Conservation (phyloP, 495 filamentous ascomycete species). For the Hypoxylon crocopeplum region DNA sequence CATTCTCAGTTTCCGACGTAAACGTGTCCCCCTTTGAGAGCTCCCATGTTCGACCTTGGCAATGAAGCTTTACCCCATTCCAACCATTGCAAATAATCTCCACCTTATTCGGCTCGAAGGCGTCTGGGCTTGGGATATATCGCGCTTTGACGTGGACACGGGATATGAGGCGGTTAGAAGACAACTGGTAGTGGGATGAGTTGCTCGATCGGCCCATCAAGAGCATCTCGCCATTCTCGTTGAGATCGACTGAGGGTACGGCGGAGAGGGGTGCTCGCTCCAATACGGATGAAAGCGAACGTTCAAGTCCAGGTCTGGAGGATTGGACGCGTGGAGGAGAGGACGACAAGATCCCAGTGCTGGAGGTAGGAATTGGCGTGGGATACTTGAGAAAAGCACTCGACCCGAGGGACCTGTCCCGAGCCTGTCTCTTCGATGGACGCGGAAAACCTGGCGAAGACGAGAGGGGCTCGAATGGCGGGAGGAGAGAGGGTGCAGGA, state of each 20-base stretch:
- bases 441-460: constrained; percentile 85
- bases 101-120: constrained; percentile 71
- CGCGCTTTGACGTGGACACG: constrained; percentile 88
- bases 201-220: constrained; percentile 92
- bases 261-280: constrained; percentile 86
- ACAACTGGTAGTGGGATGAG: constrained; percentile 89
- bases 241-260: constrained; percentile 80
- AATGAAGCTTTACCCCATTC: constrained; percentile 95
- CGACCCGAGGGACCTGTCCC: constrained; percentile 53
- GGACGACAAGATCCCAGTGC: constrained; percentile 87
- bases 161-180: constrained; percentile 88
- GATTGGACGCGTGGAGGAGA: constrained; percentile 71
- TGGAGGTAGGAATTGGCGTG: constrained; percentile 91
- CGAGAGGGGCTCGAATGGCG: constrained; percentile 90
- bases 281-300: constrained; percentile 71
- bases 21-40: constrained; percentile 88
- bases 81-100: constrained; percentile 91
- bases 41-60: constrained; percentile 85
- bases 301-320: constrained; percentile 62
- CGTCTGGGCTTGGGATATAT: constrained; percentile 71
- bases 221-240: constrained; percentile 79
- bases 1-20: constrained; percentile 85
- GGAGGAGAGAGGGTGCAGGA: constrained; percentile 79
- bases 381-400: constrained; percentile 71
- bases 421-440: constrained; percentile 72